These are phyloP conservation scores for Talaromyces sp. DNA, from an alignment of 2,329 filamentous ascomycete genomes.

Conservation along the genomic window DNA sequence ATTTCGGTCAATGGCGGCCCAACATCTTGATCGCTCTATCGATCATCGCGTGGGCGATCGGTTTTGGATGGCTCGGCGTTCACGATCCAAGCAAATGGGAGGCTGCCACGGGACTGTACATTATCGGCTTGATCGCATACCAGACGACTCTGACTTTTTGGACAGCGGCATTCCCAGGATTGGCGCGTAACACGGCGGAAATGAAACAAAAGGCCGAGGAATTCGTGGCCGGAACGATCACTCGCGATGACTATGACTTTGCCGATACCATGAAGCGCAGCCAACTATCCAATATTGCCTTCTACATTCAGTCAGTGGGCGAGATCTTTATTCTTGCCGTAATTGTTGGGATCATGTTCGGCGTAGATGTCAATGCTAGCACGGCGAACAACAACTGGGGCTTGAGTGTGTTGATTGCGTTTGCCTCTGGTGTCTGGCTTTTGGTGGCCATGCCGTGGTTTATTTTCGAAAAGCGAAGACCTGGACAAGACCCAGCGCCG, in stretches of 20 bases:
- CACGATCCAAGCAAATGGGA: constrained; percentile 57
- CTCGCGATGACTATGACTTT: constrained; percentile 55
- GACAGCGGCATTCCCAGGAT: constrained; percentile 58
- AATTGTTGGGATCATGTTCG: constrained; percentile 61
- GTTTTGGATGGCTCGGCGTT: constrained; percentile 64
- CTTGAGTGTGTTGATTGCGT: constrained; percentile 59
- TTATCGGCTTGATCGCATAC: constrained; percentile 61
- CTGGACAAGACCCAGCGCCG: constrained; percentile 50
- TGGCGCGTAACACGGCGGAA: constrained; percentile 50
- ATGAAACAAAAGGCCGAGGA: constrained; percentile 46
- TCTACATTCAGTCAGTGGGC: constrained; percentile 58
- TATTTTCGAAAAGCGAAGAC: constrained; percentile 57
- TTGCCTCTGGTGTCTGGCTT: constrained; percentile 60
- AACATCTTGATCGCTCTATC: constrained; percentile 59
- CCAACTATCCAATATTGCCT: constrained; percentile 58
- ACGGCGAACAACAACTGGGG: constrained; percentile 61
- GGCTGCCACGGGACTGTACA: constrained; percentile 57
- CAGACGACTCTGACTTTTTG: constrained; percentile 65
- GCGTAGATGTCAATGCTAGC: constrained; percentile 54
- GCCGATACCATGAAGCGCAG: constrained; percentile 60
- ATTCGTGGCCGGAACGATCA: constrained; percentile 49
- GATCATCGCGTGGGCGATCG: constrained; percentile 56
- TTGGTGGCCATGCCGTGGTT: constrained; percentile 63
- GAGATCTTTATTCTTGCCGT: constrained; percentile 60
- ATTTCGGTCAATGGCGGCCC: constrained; percentile 61